Conservation (phyloP, 2,329 filamentous ascomycete genomes). For the Penicillium vulpinum region DNA sequence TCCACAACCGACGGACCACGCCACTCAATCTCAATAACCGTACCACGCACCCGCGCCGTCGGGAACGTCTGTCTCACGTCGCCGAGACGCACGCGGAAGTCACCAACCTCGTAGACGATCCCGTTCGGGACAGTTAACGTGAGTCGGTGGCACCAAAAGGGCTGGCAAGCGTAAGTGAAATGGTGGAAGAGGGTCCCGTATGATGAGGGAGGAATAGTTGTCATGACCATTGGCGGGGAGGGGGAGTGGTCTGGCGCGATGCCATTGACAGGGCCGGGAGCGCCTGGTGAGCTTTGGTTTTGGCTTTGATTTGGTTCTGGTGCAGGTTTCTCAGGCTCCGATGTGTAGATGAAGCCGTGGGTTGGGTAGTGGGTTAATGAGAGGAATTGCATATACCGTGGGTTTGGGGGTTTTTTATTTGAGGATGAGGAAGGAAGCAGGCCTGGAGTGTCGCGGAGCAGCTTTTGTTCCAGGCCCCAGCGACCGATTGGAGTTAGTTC, state of each 20-base stretch:
- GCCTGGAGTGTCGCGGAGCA: conserved; percentile 46
- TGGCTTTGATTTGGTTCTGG: not conserved
- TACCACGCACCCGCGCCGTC: conserved; percentile 39
- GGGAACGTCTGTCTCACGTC: conserved; percentile 46
- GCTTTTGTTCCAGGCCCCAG: conserved; percentile 45
- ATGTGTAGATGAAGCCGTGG: conserved; percentile 45
- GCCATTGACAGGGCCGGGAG: not conserved
- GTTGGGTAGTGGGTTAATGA: conserved; percentile 42
- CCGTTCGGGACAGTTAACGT: conserved; percentile 39
- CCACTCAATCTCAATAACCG: conserved; percentile 49
- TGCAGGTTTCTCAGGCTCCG: conserved; percentile 22
- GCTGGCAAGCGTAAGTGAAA: conserved; percentile 43
- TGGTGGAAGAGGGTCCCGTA: conserved; percentile 41
- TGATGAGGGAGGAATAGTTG: conserved; percentile 38
- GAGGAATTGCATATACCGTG: conserved; percentile 46
- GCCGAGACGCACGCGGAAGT: conserved; percentile 46
- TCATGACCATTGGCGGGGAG: conserved; percentile 38
- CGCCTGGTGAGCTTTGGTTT: not conserved
- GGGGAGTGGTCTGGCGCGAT: conserved; percentile 1
- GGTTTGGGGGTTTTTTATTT: conserved; percentile 30
- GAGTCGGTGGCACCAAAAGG: conserved; percentile 45
- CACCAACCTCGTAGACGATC: conserved; percentile 44
- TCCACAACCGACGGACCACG: conserved; percentile 38
- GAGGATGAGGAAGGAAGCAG: conserved; percentile 37
- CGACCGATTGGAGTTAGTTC: conserved; percentile 37